Percentiles rank a stretch among this genome's conserved stretches.
Evolutionary conservation across 352 stramenopile species (phyloP).

Genomic region (Phytophthora uliginosa): DNA sequence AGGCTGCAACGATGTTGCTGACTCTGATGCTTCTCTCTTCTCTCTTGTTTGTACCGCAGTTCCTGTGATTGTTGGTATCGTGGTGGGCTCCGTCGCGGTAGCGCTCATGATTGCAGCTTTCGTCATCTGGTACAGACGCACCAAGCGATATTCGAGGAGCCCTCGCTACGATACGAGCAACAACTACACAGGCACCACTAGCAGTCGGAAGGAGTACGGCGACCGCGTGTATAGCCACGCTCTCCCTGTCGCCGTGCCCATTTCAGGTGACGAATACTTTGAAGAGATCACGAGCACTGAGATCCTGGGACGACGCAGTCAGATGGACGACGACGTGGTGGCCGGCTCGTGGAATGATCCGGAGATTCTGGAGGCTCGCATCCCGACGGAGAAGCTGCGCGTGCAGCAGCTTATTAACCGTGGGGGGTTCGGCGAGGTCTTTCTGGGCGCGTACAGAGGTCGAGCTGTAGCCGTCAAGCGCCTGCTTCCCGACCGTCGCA

Average conservation of each 20-base stretch:
- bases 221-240: constrained; percentile 33
- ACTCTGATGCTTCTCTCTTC: background rate
- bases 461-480: constrained; percentile 58
- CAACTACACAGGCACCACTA: constrained; percentile 35
- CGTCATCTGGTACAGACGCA: constrained; percentile 51
- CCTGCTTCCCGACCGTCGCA: constrained; percentile 53
- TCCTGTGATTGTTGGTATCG: constrained; percentile 46
- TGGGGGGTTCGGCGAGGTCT: constrained; percentile 57
- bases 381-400: constrained; percentile 50
- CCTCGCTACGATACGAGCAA: constrained; percentile 24
- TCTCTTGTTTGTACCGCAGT: constrained; percentile 8
- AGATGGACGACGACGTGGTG: constrained; percentile 29
- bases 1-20: background rate
- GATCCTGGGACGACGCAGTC: constrained; percentile 33
- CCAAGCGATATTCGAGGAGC: constrained; percentile 28
- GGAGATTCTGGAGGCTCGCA: constrained; percentile 40
- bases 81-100: constrained; percentile 46
- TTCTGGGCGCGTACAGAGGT: constrained; percentile 48
- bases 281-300: constrained; percentile 36
- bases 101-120: constrained; percentile 52
- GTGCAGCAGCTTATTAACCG: constrained; percentile 52
- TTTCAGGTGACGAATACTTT: constrained; percentile 34
- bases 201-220: constrained; percentile 30
- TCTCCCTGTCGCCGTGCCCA: constrained; percentile 28
- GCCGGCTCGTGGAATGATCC: constrained; percentile 36